Percentiles rank a stretch among this genome's conserved stretches.
Conservation (phyloP, 2,329 filamentous ascomycete species). For the Amphichorda felina region DNA sequence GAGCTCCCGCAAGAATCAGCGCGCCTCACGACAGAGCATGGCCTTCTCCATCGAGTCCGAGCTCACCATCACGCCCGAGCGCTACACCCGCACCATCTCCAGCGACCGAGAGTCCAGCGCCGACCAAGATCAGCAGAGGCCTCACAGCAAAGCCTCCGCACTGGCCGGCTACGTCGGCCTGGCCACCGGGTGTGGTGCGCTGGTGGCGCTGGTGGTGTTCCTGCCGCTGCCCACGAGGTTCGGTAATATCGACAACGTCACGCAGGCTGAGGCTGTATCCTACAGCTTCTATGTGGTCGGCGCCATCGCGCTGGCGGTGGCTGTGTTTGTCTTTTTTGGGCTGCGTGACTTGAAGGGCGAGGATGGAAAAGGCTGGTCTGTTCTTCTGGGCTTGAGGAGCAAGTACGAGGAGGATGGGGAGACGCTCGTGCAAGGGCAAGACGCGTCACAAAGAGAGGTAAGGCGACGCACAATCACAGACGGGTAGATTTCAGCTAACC, state of each 20-base stretch:
- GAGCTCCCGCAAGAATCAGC: constrained; percentile 18
- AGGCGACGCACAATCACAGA: too few relatives aligned
- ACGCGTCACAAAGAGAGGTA: background rate
- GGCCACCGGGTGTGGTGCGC: constrained; percentile 83
- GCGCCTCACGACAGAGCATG: constrained; percentile 41
- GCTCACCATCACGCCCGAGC: constrained; percentile 60
- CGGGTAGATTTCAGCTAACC: too few relatives aligned
- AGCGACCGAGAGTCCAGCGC: constrained; percentile 11
- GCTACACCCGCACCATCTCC: constrained; percentile 29
- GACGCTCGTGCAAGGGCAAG: background rate
- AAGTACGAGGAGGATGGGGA: constrained; percentile 6
- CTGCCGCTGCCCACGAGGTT: constrained; percentile 79
- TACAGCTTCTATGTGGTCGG: constrained; percentile 85
- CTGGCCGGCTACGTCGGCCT: constrained; percentile 85
- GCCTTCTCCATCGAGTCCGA: constrained; percentile 62
- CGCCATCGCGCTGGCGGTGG: constrained; percentile 57
- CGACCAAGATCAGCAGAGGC: constrained; percentile 10
- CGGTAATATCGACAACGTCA: constrained; percentile 55
- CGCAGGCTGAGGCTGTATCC: constrained; percentile 62
- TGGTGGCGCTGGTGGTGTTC: constrained; percentile 73
- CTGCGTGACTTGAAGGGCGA: constrained; percentile 60
- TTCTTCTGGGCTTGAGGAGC: constrained; percentile 34
- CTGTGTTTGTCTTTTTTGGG: constrained; percentile 67
- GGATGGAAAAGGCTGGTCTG: constrained; percentile 60
- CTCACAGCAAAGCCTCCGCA: constrained; percentile 34